phyloP scores from a whole-genome alignment of 106 monocot genomes.

The Acorus gramineus region DNA sequence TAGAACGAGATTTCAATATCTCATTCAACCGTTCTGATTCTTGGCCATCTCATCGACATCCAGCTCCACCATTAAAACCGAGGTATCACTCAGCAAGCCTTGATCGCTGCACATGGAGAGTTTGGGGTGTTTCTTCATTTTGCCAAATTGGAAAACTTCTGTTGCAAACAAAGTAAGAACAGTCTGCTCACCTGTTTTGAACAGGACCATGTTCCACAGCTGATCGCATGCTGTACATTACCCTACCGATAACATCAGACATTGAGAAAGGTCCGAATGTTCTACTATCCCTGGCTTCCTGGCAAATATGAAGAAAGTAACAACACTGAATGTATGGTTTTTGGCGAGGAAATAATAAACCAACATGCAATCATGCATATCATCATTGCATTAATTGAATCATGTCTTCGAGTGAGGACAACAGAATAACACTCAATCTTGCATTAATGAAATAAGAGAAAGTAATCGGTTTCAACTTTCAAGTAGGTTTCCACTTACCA shows the following conservation, averaged over 20 bases:
- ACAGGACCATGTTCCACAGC: constrained; percentile 53
- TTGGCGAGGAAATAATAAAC: neutral
- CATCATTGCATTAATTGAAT: no score
- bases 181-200: constrained; percentile 53
- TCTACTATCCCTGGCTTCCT: constrained; percentile 46
- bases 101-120: constrained; percentile 21
- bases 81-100: constrained; percentile 48
- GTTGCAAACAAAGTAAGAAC: neutral
- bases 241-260: constrained; percentile 33
- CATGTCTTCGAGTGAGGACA: no score
- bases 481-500: no score
- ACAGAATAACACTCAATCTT: no score
- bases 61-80: constrained; percentile 78
- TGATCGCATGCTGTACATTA: constrained; percentile 28
- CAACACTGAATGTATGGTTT: neutral
- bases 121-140: no score
- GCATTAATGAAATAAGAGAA: no score
- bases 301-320: neutral
- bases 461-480: no score
- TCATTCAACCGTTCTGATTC: constrained; percentile 1
- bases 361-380: no score
- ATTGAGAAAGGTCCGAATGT: constrained; percentile 27
- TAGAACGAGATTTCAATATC: no score
- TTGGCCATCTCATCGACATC: constrained; percentile 90
- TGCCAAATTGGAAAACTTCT: no score